Evolutionary conservation across 176 grass and related monocot species (phyloP).

Genomic region (Coix lacrymajobi): DNA sequence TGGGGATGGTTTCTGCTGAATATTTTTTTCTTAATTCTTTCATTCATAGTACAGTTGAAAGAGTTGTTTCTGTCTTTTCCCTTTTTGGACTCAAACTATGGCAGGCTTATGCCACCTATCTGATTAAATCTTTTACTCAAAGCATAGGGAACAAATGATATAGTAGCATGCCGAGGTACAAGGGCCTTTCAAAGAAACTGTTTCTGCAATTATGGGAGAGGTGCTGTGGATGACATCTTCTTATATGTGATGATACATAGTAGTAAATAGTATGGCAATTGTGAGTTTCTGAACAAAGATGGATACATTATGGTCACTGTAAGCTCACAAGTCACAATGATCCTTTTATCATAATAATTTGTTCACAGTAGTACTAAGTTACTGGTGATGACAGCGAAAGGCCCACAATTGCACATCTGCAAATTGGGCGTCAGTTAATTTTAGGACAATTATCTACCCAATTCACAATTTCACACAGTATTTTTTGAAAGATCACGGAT

Average conservation of each 20-base stretch:
- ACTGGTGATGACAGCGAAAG: not conserved
- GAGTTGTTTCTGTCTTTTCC: not conserved
- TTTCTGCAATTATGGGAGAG: too few species aligned
- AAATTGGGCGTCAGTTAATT: not conserved
- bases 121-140: not conserved
- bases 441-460: not conserved
- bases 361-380: not conserved
- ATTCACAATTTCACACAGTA: too few species aligned
- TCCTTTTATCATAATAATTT: not conserved
- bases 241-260: not conserved
- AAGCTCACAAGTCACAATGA: not conserved
- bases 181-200: too few species aligned
- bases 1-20: not conserved
- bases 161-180: not conserved
- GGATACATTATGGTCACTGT: not conserved
- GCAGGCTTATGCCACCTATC: not conserved
- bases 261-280: not conserved
- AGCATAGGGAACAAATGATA: not conserved
- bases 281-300: not conserved
- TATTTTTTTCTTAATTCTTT: not conserved
- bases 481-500: too few species aligned
- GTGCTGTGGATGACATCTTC: not conserved
- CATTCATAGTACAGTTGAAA: not conserved
- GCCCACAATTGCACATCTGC: not conserved
- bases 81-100: not conserved